Base-by-base conservation (phyloP, 768 basidiomycete genomes). In the Boletus vermiculosoides region DNA sequence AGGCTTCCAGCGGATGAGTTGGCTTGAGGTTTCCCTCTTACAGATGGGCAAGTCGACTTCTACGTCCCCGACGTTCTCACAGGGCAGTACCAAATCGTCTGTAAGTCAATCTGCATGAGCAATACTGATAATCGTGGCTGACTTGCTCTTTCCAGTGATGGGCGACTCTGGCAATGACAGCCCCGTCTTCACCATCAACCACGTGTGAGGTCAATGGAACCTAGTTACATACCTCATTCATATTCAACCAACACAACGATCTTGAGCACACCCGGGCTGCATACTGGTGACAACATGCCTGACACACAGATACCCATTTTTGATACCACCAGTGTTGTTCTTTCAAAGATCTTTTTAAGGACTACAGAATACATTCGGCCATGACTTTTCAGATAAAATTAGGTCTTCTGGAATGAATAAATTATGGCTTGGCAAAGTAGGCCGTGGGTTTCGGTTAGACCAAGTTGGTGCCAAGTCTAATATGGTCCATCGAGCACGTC, bases 51-150 rank as follows among this genome's bases (percentile, higher is more conserved):
- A 0, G 63, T 62, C 22, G 28, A 44, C 16, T 52, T 77, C 25
- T 56, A 30, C 4, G 73, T 76, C 8, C 74, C 76, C 8, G 18
- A n/a, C 9, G 68, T 78, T 16, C 5, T 46, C 1, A 37, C 66
- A 20, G 73, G 70, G 12, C 49, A 68, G 10, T 78, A 78, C 59
- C 60, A 67, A 25, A 6, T 78, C 42, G 71, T 73, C 51, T 63
- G 72, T 69, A 61, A 67, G 67, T 64, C 25, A 18, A 40, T 16
- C 28, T 22, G 18, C 39, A 18, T 18, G 23, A 52, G 12, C 16
- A 41, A 18, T 15, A 25, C 18, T n/a, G n/a, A n/a, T n/a, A n/a
- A 40, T 25, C n/a, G 10, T 12, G 28, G 10, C 53, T 64, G 51
- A 64, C 41, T 45, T n/a, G 5, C 36, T 20, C 36, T 33, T 28